These are phyloP conservation scores for Daedaleopsis sinensis DNA, from an alignment of 768 basidiomycete genomes.

Conservation along the genomic window DNA sequence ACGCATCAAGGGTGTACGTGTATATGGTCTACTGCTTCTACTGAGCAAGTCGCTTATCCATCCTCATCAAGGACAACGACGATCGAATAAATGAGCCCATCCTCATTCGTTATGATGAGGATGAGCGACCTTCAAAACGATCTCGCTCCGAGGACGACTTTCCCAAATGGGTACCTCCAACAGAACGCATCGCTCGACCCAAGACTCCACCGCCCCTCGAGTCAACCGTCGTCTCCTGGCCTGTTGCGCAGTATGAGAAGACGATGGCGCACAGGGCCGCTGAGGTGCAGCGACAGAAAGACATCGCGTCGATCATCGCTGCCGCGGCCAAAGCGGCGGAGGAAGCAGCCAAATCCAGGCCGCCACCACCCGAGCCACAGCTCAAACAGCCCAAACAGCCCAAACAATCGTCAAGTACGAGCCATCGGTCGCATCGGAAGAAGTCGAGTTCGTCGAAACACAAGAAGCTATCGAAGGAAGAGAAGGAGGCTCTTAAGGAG, in stretches of 20 bases:
- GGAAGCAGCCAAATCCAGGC: slow-evolving; percentile 29
- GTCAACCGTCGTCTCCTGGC: background rate
- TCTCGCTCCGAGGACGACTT: slow-evolving; percentile 20
- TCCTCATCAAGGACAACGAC: slow-evolving; percentile 28
- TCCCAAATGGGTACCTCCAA: slow-evolving; percentile 16
- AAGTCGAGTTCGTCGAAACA: slow-evolving; percentile 23
- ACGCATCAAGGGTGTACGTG: slow-evolving; percentile 48
- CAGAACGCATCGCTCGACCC: background rate
- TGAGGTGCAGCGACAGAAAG: slow-evolving; percentile 24
- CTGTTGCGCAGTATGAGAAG: slow-evolving; percentile 2
- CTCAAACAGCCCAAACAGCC: background rate
- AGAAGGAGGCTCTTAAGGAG: slow-evolving; percentile 74
- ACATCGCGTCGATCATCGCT: slow-evolving; percentile 45
- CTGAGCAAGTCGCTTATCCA: background rate
- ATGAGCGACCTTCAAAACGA: slow-evolving; percentile 22
- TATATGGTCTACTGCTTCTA: background rate
- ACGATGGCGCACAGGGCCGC: slow-evolving; percentile 12
- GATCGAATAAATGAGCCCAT: slow-evolving; percentile 15
- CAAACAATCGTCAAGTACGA: slow-evolving; percentile 3
- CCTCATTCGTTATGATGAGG: slow-evolving; percentile 10
- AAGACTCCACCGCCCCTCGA: slow-evolving; percentile 1
- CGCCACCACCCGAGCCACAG: background rate
- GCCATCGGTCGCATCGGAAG: slow-evolving; percentile 18
- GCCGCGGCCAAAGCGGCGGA: slow-evolving; percentile 33
- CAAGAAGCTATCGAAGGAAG: slow-evolving; percentile 53